A percentile compares a stretch with the other conserved stretches of the same genome.
phyloP scores from a whole-genome alignment of 2,329 filamentous ascomycete species.

The Calonectria multiphialidica region DNA sequence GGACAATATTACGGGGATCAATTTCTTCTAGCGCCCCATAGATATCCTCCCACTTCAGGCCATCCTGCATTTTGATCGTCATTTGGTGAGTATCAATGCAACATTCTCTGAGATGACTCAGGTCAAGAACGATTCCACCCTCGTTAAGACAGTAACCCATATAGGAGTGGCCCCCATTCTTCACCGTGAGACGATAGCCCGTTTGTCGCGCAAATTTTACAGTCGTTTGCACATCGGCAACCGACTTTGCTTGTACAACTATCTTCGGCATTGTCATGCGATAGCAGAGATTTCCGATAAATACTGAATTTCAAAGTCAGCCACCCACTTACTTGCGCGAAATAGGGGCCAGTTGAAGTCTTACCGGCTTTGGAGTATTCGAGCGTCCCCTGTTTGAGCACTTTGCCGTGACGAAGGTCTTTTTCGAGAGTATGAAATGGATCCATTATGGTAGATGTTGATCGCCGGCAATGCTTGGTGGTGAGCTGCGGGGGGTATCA shows the following conservation, averaged over 20 bases:
- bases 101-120: neutral
- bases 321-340: too few species aligned
- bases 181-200: neutral
- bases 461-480: neutral
- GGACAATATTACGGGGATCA: neutral
- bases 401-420: neutral
- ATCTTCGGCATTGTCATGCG: neutral
- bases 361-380: neutral
- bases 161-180: neutral
- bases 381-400: neutral
- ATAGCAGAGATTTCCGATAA: neutral
- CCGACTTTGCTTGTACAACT: neutral
- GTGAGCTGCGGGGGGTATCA: neutral
- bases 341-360: neutral
- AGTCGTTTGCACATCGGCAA: neutral
- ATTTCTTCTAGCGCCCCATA: too few species aligned
- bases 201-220: neutral
- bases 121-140: neutral
- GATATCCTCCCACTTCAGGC: neutral
- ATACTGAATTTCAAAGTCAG: neutral
- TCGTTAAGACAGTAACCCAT: neutral
- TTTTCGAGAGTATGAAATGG: neutral
- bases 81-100: neutral
- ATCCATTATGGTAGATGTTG: neutral
- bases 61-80: neutral